These are phyloP conservation scores for Viola odorata DNA, from an alignment of 345 rosid genomes.

Conservation along the genomic window DNA sequence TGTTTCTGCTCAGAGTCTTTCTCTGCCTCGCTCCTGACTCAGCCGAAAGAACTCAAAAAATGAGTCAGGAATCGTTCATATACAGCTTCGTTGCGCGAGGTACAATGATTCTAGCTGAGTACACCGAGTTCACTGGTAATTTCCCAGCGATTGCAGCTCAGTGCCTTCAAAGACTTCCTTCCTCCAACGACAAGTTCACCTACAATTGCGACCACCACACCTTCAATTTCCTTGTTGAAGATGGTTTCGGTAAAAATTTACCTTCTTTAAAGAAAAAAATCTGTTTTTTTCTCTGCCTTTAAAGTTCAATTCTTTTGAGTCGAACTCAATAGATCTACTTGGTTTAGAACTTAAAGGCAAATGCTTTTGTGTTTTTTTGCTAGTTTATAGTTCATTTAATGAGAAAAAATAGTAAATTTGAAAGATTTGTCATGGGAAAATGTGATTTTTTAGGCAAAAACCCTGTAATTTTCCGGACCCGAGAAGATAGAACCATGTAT, in stretches of 20 bases:
- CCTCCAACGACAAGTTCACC: slow-evolving; percentile 88
- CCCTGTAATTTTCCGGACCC: too few relatives aligned
- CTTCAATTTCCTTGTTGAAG: slow-evolving; percentile 90
- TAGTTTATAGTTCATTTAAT: too few relatives aligned
- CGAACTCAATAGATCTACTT: slow-evolving; percentile 22
- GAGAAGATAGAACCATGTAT: too few relatives aligned
- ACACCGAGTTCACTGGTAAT: slow-evolving; percentile 96
- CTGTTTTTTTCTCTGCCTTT: background rate
- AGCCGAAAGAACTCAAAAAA: slow-evolving; percentile 4
- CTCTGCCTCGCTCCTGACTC: slow-evolving; percentile 3
- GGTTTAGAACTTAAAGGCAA: background rate
- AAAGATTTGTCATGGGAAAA: too few relatives aligned
- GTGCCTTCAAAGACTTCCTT: slow-evolving; percentile 84
- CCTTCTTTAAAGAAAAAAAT: background rate
- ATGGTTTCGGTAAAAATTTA: slow-evolving; percentile 63
- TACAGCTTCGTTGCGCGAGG: slow-evolving; percentile 98
- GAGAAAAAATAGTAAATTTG: too few relatives aligned
- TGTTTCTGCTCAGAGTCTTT: background rate
- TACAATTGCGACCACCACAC: slow-evolving; percentile 98
- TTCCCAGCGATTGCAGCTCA: slow-evolving; percentile 95
- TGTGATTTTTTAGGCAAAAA: too few relatives aligned
- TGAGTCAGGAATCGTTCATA: slow-evolving; percentile 88
- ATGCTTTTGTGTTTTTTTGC: too few relatives aligned
- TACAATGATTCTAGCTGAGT: slow-evolving; percentile 83
- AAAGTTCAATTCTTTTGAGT: background rate